Base-by-base conservation (phyloP, 192 early-diverging fungal species). In the Coemansia reversa region DNA sequence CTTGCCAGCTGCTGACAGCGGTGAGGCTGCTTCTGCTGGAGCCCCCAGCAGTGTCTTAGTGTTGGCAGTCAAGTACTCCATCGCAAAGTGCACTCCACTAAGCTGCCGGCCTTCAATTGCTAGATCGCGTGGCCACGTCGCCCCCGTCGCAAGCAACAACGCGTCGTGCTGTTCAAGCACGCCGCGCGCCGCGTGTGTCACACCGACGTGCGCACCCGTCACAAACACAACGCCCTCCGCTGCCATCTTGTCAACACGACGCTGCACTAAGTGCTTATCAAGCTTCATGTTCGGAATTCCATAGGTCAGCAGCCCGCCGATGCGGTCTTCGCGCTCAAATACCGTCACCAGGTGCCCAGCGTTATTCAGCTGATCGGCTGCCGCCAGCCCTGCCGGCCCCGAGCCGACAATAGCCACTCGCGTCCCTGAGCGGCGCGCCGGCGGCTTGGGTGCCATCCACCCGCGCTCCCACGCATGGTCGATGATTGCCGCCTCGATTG, bases 241-340 rank as follows among this genome's bases (percentile, higher is more conserved):
- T 5, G 87, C 91, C 82, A 99, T 85, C 75, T 97, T 85, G 65
- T 97, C 94, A 59, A 97, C 85, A 54, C 97, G 92, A 49, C 97
- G 86, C 75, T 94, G 92, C 29, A 97, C 94, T 67, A 96, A 76
- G 49, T 86, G 84, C 86, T 99, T 99, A 84, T 99, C 97, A 32
- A 99, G 89, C 86, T 99, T 99, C 97, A 99, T 99, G 85, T 99
- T 99, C 51, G 97, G 97, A 59, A 99, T 99, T 65, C 97, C 97
- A 79, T 99, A 99, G 85, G 95, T 93, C 62, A 99, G 86, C 54
- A 99, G 78, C 51, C 97, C 97, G 70, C 97, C 97, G 61, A 92
- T 86, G 45, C 94, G 90, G 63, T 99, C 97, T 64, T 97, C 94
- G 64, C 97, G 91, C 75, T 99, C 97, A 67, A 94, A 99, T 54